Percentiles rank a stretch among this genome's conserved stretches.
phyloP scores from a whole-genome alignment of 1,139 yeast species.

The Scheffersomyces stambukii region DNA sequence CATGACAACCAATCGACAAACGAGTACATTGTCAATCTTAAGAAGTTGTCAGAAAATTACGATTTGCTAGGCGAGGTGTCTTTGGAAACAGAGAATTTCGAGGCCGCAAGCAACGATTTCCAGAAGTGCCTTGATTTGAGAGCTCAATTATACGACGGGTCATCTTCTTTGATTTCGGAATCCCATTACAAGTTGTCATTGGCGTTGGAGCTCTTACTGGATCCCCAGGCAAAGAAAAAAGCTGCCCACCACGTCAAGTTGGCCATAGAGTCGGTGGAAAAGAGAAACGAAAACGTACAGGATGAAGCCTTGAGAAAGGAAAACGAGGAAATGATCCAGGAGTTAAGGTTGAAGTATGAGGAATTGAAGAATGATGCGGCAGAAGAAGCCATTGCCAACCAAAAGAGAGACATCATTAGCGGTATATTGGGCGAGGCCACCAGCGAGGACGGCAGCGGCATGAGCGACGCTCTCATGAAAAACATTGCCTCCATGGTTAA shows the following conservation, averaged over 20 bases:
- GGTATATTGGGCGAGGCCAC: constrained; percentile 56
- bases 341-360: constrained; percentile 46
- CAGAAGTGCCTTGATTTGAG: constrained; percentile 54
- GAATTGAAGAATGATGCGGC: constrained; percentile 55
- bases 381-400: constrained; percentile 43
- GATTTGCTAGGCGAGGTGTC: constrained; percentile 88
- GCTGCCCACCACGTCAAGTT: constrained; percentile 57
- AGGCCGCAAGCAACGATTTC: constrained; percentile 71
- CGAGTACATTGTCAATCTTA: constrained; percentile 32
- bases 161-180: constrained; percentile 65
- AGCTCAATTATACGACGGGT: constrained; percentile 45
- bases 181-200: constrained; percentile 79
- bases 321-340: constrained; percentile 50
- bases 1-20: constrained; percentile 30
- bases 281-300: constrained; percentile 26
- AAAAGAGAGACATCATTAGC: constrained; percentile 55
- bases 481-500: constrained; percentile 10
- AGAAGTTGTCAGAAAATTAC: constrained; percentile 68
- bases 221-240: constrained; percentile 40
- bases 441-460: constrained; percentile 8
- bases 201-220: constrained; percentile 68
- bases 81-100: constrained; percentile 77
- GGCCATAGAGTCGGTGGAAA: constrained; percentile 60
- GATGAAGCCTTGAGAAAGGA: constrained; percentile 33
- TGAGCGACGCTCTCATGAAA: constrained; percentile 7